A percentile compares a stretch with the other conserved stretches of the same genome.
These are phyloP conservation scores for Fusarium paranaense DNA, from an alignment of 2,329 filamentous ascomycete genomes.

Conservation along the genomic window DNA sequence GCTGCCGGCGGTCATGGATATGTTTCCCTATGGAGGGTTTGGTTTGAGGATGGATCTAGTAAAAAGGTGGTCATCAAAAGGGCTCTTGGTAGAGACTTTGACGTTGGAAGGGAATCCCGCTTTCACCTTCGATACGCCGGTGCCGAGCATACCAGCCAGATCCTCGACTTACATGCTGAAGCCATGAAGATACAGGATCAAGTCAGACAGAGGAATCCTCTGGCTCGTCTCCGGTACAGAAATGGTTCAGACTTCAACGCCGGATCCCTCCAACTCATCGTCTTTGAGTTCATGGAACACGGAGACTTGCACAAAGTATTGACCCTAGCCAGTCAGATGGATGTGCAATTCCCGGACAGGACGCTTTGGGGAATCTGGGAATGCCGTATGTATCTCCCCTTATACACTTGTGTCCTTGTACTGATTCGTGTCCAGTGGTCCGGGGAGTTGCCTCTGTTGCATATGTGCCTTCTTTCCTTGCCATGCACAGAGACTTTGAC, in stretches of 20 bases:
- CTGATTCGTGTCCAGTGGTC: conserved; percentile 40
- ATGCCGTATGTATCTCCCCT: conserved; percentile 39
- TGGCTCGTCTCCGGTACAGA: background rate
- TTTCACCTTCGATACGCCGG: conserved; percentile 45
- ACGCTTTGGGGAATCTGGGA: conserved; percentile 48
- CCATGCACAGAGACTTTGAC: conserved; percentile 20
- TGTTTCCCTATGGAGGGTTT: conserved; percentile 39
- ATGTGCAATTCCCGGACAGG: conserved; percentile 24
- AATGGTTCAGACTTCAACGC: conserved; percentile 7
- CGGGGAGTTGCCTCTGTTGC: conserved; percentile 44
- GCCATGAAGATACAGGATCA: conserved; percentile 12
- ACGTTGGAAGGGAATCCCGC: conserved; percentile 21
- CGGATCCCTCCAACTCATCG: conserved; percentile 15
- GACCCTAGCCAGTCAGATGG: background rate
- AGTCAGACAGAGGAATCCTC: conserved; percentile 7
- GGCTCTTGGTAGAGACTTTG: background rate
- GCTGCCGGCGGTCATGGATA: conserved; percentile 44
- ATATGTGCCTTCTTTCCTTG: conserved; percentile 33
- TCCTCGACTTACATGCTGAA: conserved; percentile 35
- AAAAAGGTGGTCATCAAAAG: conserved; percentile 45
- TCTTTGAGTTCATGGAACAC: conserved; percentile 43
- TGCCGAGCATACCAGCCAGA: conserved; percentile 44
- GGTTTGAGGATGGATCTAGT: conserved; percentile 34
- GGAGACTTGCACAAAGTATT: conserved; percentile 40
- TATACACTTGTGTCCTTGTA: background rate